These are phyloP conservation scores for Hygrocybe coccinea DNA, from an alignment of 768 basidiomycete species.

Conservation along the genomic window DNA sequence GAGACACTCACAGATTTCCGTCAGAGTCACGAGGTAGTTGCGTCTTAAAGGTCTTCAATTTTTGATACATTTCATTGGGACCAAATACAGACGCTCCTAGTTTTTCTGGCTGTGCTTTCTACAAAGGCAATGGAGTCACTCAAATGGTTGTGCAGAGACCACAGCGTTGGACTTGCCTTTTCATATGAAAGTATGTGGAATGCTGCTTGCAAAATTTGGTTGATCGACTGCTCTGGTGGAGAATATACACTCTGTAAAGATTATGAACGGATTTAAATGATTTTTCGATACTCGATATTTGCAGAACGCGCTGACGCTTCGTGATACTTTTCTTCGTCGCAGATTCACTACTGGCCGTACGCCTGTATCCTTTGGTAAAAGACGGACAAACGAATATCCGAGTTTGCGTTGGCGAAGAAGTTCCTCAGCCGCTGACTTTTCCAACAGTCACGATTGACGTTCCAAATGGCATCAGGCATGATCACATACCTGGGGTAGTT, in stretches of 20 bases:
- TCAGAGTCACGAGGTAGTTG: constrained; percentile 38
- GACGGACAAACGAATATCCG: constrained; percentile 79
- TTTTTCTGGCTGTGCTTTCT: constrained; percentile 59
- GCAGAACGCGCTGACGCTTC: constrained; percentile 23
- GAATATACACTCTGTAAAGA: constrained; percentile 27
- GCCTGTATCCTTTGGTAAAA: constrained; percentile 92
- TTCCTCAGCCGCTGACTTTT: constrained; percentile 59
- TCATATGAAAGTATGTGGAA: constrained; percentile 88
- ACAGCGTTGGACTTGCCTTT: constrained; percentile 46
- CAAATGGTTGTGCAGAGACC: background rate
- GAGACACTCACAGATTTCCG: constrained; percentile 46
- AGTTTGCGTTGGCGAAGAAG: constrained; percentile 68
- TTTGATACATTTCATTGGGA: constrained; percentile 74
- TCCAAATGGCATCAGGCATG: background rate
- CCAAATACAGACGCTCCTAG: constrained; percentile 83
- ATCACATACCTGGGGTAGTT: constrained; percentile 56
- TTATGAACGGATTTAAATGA: background rate
- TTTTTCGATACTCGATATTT: background rate
- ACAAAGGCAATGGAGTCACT: background rate
- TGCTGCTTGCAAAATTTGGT: constrained; percentile 76
- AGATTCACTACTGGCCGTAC: constrained; percentile 94
- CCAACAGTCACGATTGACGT: background rate
- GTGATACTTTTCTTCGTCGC: constrained; percentile 42
- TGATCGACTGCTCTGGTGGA: constrained; percentile 61
- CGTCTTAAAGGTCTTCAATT: constrained; percentile 66